phyloP scores from a whole-genome alignment of 495 filamentous ascomycete species.

The Hypoxylon intermedium region DNA sequence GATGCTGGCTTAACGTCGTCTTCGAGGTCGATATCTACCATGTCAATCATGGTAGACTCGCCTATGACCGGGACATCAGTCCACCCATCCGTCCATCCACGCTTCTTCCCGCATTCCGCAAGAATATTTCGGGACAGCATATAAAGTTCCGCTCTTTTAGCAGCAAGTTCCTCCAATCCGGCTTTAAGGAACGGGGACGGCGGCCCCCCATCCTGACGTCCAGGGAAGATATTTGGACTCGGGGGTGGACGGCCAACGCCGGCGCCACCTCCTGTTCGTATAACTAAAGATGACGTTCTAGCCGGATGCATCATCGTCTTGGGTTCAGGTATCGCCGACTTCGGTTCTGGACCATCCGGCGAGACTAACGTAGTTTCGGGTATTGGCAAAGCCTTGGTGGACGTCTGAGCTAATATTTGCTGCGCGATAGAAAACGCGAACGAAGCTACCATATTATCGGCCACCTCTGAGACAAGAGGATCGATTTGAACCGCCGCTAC shows the following conservation, averaged over 20 bases:
- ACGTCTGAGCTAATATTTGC: constrained; percentile 79
- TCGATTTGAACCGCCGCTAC: constrained; percentile 28
- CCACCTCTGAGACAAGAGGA: constrained; percentile 56
- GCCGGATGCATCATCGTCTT: constrained; percentile 71
- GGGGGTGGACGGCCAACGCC: constrained; percentile 45
- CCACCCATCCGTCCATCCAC: constrained; percentile 83
- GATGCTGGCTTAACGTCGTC: constrained; percentile 28
- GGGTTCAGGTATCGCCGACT: constrained; percentile 63
- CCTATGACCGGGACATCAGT: constrained; percentile 65
- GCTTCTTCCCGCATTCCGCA: constrained; percentile 72
- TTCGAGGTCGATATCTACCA: constrained; percentile 65
- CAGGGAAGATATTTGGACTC: constrained; percentile 56
- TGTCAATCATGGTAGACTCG: constrained; percentile 53
- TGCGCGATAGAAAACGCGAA: constrained; percentile 83
- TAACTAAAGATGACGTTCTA: constrained; percentile 58
- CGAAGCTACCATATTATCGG: constrained; percentile 83
- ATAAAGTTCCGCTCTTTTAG: constrained; percentile 78
- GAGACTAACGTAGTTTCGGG: constrained; percentile 63
- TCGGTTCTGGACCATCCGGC: constrained; percentile 54
- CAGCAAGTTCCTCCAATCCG: constrained; percentile 84
- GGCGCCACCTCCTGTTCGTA: constrained; percentile 34
- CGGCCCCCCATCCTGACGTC: constrained; percentile 43
- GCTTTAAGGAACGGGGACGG: constrained; percentile 59
- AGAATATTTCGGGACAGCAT: constrained; percentile 80
- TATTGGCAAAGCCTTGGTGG: constrained; percentile 70